Percentiles rank a stretch among this genome's conserved stretches.
These are phyloP conservation scores for Hypomontagnella monticulosa DNA, from an alignment of 495 filamentous ascomycete genomes.

Conservation along the genomic window DNA sequence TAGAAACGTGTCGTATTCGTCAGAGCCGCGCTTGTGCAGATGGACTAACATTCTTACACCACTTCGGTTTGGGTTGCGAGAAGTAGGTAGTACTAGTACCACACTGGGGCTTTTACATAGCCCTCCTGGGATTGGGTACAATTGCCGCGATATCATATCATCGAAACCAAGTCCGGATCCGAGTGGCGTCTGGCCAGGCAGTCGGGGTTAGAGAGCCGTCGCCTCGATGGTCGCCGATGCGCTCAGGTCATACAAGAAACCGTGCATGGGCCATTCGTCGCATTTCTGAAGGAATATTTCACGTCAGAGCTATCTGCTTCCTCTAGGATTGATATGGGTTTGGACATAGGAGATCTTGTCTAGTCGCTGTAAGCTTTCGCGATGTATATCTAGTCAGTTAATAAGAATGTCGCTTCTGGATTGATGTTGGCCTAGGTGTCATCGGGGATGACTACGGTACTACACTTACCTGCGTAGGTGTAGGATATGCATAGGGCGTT, in stretches of 20 bases:
- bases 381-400: too few species aligned
- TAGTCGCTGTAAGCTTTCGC: too few species aligned
- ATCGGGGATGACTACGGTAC: too few species aligned
- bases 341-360: too few species aligned
- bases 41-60: background rate
- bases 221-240: background rate
- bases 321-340: too few species aligned
- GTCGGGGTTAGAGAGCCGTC: background rate
- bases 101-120: conserved; percentile 1
- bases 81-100: background rate
- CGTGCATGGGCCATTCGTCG: background rate
- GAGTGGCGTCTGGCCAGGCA: conserved; percentile 16
- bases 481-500: too few species aligned
- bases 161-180: conserved; percentile 1
- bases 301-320: too few species aligned
- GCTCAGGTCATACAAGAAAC: background rate
- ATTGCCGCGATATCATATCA: conserved; percentile 13
- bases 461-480: too few species aligned
- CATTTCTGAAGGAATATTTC: background rate
- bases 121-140: conserved; percentile 7
- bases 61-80: conserved; percentile 10
- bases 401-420: too few species aligned
- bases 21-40: conserved; percentile 8
- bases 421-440: too few species aligned
- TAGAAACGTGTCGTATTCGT: background rate